Evolutionary conservation across 306 rosid genomes (phyloP), one percentile per base, ranked within the genome.

Genomic region (Leucaena leucocephala): DNA sequence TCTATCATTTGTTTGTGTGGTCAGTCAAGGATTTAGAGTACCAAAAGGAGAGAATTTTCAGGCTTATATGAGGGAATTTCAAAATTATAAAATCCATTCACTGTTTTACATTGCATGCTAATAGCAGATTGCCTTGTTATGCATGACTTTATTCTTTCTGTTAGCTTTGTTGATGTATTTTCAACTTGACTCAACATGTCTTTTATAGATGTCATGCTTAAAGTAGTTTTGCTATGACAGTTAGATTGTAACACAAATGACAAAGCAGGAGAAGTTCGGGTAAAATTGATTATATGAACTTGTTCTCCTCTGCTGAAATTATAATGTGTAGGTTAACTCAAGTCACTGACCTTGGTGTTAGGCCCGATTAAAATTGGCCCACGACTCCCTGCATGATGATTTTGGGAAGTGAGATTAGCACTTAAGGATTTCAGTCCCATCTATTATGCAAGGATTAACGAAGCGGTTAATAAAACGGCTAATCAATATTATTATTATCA

Each of bases 211-310:
- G 38, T 52, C 22, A 6, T 52, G 58, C 14, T 59, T 22, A 13
- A 59, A 33, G 38, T 17, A 45, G 38, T 44, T 77, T 52, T 67
- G 64, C 7, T 21, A 4, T 35, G 72, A 46, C 35, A 36, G 35
- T 44, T 65, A 27, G 39, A 36, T 76, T 64, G 58, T 15, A 64
- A 64, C 54, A 2, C 65, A n/a, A 65, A 65, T 76, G 54, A 42
- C 9, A 44, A 76, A 17, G 54, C 57, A 2, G 14, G 59, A 48
- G 48, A 40, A 46, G 14, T 76, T 46, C 17, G 19, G 10, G 12
- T 45, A n/a, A 50, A 11, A 76, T 34, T 35, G 38, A 40, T 46
- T n/a, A 46, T 35, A 35, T 42, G 7, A 54, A 39, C 15, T 4
- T 65, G 17, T 45, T 63, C 33, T 75, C 39, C 42, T 19, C n/a